Conservation (phyloP, 306 rosid genomes). For the Citrullus colocynthis region DNA sequence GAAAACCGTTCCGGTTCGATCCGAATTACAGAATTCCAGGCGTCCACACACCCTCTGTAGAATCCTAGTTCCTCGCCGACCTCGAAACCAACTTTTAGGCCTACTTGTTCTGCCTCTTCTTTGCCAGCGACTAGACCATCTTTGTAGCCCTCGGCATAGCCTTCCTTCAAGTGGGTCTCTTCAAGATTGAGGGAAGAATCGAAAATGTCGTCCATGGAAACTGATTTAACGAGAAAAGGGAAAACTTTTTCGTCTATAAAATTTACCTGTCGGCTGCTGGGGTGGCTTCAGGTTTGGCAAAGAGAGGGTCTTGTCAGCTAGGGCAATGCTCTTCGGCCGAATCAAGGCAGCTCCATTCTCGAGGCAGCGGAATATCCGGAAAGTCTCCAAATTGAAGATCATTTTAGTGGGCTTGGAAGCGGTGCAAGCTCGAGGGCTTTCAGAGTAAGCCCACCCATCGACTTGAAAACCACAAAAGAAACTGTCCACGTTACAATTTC, state of each 20-base stretch:
- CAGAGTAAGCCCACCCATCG: neutral
- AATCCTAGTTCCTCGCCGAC: conserved; percentile 67
- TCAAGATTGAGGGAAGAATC: conserved; percentile 49
- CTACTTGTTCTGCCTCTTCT: conserved; percentile 53
- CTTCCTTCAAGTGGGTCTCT: conserved; percentile 50
- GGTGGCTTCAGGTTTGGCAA: neutral
- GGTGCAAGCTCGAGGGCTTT: neutral
- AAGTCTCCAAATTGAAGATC: neutral
- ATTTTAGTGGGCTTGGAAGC: neutral
- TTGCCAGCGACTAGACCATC: conserved; percentile 40
- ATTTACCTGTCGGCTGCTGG: conserved; percentile 6
- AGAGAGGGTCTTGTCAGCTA: neutral
- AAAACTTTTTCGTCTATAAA: neutral
- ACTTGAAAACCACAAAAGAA: neutral
- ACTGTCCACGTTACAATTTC: neutral
- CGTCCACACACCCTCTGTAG: conserved; percentile 49
- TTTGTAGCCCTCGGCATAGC: conserved; percentile 46
- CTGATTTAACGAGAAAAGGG: neutral
- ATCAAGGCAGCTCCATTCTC: neutral
- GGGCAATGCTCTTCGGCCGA: neutral
- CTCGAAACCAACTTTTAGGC: conserved; percentile 69
- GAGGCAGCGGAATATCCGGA: neutral
- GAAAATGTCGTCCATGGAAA: conserved; percentile 42
- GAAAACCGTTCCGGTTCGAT: conserved; percentile 39
- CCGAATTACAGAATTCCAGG: conserved; percentile 42